These are phyloP conservation scores for Penicillium glabrum DNA, from an alignment of 2,329 filamentous ascomycete species.

Conservation along the genomic window DNA sequence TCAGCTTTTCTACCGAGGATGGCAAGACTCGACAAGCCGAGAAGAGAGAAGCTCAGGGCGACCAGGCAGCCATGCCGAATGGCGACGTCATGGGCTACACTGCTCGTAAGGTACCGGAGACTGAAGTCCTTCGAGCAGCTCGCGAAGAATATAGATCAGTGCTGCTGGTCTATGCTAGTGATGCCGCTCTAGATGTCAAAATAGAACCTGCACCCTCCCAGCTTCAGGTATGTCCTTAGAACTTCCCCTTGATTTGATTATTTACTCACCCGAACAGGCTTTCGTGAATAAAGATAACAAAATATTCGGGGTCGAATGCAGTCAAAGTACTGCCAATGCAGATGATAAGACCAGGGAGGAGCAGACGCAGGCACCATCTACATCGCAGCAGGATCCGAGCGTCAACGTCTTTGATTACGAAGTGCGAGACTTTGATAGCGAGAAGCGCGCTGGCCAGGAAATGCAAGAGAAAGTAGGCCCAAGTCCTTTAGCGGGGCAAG, in stretches of 20 bases:
- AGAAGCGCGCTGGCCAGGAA: slow-evolving; percentile 31
- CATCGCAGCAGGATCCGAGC: slow-evolving; percentile 5
- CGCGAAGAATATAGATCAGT: slow-evolving; percentile 53
- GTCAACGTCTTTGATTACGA: slow-evolving; percentile 43
- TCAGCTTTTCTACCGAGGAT: slow-evolving; percentile 50
- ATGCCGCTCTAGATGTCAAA: slow-evolving; percentile 42
- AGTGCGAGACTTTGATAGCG: slow-evolving; percentile 37
- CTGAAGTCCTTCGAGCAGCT: slow-evolving; percentile 56
- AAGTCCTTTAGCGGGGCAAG: slow-evolving; percentile 15
- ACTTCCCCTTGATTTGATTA: not conserved
- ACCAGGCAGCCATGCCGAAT: slow-evolving; percentile 22
- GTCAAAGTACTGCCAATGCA: slow-evolving; percentile 16
- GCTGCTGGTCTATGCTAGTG: slow-evolving; percentile 61
- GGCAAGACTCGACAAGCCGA: slow-evolving; percentile 35
- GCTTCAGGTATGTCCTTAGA: slow-evolving; percentile 36
- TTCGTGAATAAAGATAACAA: slow-evolving; percentile 54
- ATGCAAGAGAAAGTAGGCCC: slow-evolving; percentile 39
- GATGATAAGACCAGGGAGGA: slow-evolving; percentile 1
- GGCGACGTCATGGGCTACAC: slow-evolving; percentile 42
- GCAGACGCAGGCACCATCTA: slow-evolving; percentile 2
- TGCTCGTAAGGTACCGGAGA: slow-evolving; percentile 46
- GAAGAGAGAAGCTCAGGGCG: slow-evolving; percentile 21
- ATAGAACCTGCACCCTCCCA: slow-evolving; percentile 32
- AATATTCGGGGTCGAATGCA: slow-evolving; percentile 38
- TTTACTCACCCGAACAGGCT: slow-evolving; percentile 29